These are phyloP conservation scores for Quercus engelmannii DNA, from an alignment of 306 rosid species.

Conservation along the genomic window DNA sequence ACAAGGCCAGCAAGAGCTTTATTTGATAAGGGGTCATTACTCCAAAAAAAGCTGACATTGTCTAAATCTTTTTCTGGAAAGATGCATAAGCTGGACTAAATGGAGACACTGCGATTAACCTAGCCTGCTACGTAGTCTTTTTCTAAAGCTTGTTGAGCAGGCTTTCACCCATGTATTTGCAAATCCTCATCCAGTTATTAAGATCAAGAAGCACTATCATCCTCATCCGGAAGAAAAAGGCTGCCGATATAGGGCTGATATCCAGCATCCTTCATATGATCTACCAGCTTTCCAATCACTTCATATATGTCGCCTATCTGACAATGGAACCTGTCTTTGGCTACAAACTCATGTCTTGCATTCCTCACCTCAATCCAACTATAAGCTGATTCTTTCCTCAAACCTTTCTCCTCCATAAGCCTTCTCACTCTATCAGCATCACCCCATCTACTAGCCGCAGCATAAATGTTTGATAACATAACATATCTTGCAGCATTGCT, in stretches of 20 bases:
- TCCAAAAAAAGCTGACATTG: background rate
- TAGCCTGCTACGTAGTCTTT: background rate
- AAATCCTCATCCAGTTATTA: background rate
- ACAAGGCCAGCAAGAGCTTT: background rate
- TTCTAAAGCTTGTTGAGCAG: background rate
- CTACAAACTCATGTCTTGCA: slow-evolving; percentile 44
- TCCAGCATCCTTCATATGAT: slow-evolving; percentile 49
- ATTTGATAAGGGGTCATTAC: background rate
- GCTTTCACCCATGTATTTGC: background rate
- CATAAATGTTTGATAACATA: slow-evolving; percentile 62
- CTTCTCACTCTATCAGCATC: slow-evolving; percentile 46
- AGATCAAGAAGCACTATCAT: slow-evolving; percentile 16
- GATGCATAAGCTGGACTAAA: background rate
- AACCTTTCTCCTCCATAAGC: slow-evolving; percentile 42
- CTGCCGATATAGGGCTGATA: slow-evolving; percentile 30
- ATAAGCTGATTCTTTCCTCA: slow-evolving; percentile 51
- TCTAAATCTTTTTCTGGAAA: background rate
- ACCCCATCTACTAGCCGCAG: slow-evolving; percentile 51
- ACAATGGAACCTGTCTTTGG: slow-evolving; percentile 45
- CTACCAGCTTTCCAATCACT: slow-evolving; percentile 31
- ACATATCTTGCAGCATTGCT: slow-evolving; percentile 57
- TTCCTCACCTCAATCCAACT: slow-evolving; percentile 64
- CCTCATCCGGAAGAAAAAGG: slow-evolving; percentile 35
- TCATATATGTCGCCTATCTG: slow-evolving; percentile 45
- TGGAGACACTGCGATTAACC: background rate